Evolutionary conservation across 2,329 filamentous ascomycete genomes (phyloP).

Genomic region (Aspergillus puulaauensis): DNA sequence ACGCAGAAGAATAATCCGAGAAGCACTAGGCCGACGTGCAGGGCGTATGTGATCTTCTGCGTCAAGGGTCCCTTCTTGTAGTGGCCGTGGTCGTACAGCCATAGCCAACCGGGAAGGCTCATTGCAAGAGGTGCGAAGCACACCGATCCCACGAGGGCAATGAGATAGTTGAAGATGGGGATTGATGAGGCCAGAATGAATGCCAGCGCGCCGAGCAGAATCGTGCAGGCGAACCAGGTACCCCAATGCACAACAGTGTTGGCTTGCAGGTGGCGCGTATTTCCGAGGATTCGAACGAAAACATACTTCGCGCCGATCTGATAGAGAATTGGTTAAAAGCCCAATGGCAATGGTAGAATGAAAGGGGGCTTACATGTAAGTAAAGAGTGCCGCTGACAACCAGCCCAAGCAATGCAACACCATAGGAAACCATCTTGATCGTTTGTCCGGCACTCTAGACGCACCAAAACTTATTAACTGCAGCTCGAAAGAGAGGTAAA

Average conservation of each 20-base stretch:
- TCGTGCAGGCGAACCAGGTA: constrained; percentile 51
- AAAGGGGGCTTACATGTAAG: constrained; percentile 28
- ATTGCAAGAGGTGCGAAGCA: constrained; percentile 55
- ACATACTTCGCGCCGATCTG: constrained; percentile 52
- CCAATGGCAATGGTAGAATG: background rate
- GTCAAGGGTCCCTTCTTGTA: constrained; percentile 39
- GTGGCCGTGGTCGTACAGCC: constrained; percentile 49
- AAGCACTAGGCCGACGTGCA: constrained; percentile 45
- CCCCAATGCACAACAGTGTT: constrained; percentile 54
- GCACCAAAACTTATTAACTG: background rate
- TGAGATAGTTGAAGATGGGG: constrained; percentile 55
- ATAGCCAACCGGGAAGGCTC: constrained; percentile 50
- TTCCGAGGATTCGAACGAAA: constrained; percentile 56
- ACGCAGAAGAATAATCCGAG: constrained; percentile 50
- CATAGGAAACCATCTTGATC: constrained; percentile 63
- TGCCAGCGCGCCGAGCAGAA: constrained; percentile 43
- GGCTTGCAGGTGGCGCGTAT: constrained; percentile 52
- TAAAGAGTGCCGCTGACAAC: constrained; percentile 51
- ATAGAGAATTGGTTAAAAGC: background rate
- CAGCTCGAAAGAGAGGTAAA: too few species aligned
- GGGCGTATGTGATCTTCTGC: constrained; percentile 39
- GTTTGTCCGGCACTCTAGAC: constrained; percentile 52
- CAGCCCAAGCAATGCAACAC: constrained; percentile 57
- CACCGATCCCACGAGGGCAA: constrained; percentile 50
- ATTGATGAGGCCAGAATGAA: constrained; percentile 56